Evolutionary conservation across 2,329 filamentous ascomycete species (phyloP).

Genomic region (Gnomoniopsis smithogilvyi): DNA sequence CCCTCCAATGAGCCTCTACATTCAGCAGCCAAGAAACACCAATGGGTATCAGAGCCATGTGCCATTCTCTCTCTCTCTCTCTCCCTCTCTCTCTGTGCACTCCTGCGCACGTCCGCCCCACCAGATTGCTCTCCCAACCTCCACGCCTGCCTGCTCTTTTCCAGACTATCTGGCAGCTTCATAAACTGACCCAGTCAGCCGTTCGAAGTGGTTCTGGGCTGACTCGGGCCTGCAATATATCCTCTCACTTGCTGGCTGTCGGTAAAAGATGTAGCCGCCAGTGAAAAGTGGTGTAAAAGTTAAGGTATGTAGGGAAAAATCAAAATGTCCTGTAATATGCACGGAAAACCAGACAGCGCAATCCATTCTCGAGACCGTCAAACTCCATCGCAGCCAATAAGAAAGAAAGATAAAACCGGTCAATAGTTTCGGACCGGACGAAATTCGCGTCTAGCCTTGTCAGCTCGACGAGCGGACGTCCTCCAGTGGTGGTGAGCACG

Average conservation of each 20-base stretch:
- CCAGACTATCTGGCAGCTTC: not conserved
- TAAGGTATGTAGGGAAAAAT: constrained; percentile 1
- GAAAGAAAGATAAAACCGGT: not conserved
- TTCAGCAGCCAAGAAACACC: not conserved
- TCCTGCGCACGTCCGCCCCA: not conserved
- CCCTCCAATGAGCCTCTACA: not conserved
- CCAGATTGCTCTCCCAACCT: not conserved
- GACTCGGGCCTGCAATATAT: not conserved
- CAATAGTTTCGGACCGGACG: not conserved
- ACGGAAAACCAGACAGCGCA: constrained; percentile 7
- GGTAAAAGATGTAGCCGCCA: not conserved
- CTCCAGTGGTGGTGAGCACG: not conserved
- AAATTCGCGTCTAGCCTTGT: not conserved
- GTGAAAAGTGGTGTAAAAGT: constrained; percentile 6
- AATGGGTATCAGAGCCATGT: constrained; percentile 14
- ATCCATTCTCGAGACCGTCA: constrained; percentile 8
- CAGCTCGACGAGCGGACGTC: not conserved
- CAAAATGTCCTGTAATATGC: constrained; percentile 11
- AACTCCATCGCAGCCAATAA: constrained; percentile 15
- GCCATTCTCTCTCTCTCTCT: not conserved
- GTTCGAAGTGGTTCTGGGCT: not conserved
- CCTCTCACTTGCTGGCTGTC: not conserved
- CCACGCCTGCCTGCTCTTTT: not conserved
- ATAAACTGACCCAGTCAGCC: not conserved
- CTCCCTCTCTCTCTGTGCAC: not conserved